Evolutionary conservation across 2,329 filamentous ascomycete species (phyloP), one percentile per base, ranked within the genome.

Genomic region (Phialemonium atrogriseum): DNA sequence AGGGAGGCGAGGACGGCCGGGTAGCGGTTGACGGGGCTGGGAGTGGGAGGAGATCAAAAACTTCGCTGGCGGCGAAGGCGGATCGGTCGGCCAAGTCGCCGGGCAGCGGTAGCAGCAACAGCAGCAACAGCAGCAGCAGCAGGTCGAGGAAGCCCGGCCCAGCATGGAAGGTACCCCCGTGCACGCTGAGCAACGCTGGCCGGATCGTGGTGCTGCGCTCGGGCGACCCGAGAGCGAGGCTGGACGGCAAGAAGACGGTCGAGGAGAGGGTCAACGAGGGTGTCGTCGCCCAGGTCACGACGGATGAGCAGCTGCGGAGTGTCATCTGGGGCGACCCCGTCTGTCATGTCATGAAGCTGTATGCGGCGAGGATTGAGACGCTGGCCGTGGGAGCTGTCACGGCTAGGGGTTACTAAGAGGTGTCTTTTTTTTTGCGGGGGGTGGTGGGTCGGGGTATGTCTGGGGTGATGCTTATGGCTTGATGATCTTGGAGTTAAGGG

Each of bases 271-370:
- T 77, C 13, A 55, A 58, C 36, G 70, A 80, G 29, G 72, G 76
- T 5, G 71, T 87, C 0, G 70, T 83, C 27, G 84, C 84, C 2
- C 78, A 79, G 39, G 68, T 77, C 8, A 70, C 80, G 7, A 71
- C 63, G 1, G 82, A 91, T 41, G 72, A 79, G 25, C 65, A 83
- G 48, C 55, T 94, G 30, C 63, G 80, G 15, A 68, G 65, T 2
- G 70, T 87, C 1, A 65, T 94, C 4, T 94, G 86, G 70, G 86
- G 86, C 0, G 85, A 94, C 51, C 82, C 84, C 0, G 63, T 85
- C 25, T 81, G 77, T 51, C 86, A 93, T 58, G 66, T 77, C 44
- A 93, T 94, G 86, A 73, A 64, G 37, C 49, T 91, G 13, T 94
- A 94, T 55, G 73, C 74, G 10, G 71, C 68, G 13, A 61, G 86